Base-by-base conservation (phyloP, 768 basidiomycete species). In the Mycena maculata region DNA sequence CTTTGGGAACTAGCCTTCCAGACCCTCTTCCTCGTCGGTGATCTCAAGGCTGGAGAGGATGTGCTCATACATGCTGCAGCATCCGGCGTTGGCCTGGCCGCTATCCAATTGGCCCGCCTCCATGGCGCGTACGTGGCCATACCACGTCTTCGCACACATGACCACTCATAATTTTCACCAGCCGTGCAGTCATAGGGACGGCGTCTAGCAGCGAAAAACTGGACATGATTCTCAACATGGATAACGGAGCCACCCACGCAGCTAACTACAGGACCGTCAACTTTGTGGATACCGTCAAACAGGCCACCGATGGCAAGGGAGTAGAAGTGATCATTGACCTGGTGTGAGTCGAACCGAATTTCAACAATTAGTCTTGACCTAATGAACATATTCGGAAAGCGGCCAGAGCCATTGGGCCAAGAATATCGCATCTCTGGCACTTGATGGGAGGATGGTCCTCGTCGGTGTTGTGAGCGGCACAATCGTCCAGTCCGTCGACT, bases 21-120 rank as follows among this genome's bases (percentile, higher is more conserved):
- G 62, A 83, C 84, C 11, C 71, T 85, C 18, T 83, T 93, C 53
- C 75, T 90, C 33, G 86, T 90, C 66, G 91, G 90, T 0, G 84
- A 91, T 69, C 73, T 96, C 53, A 87, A 91, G 74, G 73, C 84
- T 65, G 88, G 88, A 30, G 90, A 94, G 53, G 79, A 91, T 72
- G 92, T 95, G 7, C 85, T 98, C 15, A 84, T 98, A 18, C 96
- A 98, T 74, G 95, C 95, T 20, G 96, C 90, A 7, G 94, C 95
- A 6, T 94, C 93, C 15, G 95, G 96, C 22, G 94, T 97, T 8
- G 95, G 95, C 3, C 78, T 96, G 20, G 91, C 95, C 2, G 93
- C 93, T 15, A 93, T 92, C 53, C 96, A 98, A 77, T 79, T 98
- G 22, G 93, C 95, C 23, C 88, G 92, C 23, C 73, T 85, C 45